These are phyloP conservation scores for Candida oleophila DNA, from an alignment of 805 yeast species.

Conservation along the genomic window DNA sequence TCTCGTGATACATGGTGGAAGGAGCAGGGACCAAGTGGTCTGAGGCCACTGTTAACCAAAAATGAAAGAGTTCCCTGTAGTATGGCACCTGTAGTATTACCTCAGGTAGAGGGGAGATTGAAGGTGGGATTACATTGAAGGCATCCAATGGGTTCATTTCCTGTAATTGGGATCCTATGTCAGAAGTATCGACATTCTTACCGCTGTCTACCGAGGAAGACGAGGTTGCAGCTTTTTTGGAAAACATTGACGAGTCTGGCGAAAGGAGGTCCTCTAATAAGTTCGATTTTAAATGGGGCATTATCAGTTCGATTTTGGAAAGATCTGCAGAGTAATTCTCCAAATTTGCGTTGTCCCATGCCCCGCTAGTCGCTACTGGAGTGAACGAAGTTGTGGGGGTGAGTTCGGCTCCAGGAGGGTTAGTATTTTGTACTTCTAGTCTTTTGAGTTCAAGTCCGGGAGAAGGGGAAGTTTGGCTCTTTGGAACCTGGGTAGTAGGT, in stretches of 20 bases:
- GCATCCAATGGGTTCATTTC: constrained; percentile 9
- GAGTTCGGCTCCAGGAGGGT: neutral
- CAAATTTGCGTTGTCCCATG: constrained; percentile 13
- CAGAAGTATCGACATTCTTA: neutral
- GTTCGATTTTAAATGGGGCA: constrained; percentile 16
- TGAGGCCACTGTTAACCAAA: constrained; percentile 62
- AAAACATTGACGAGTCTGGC: neutral
- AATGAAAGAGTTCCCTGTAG: constrained; percentile 60
- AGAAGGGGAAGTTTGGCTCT: neutral
- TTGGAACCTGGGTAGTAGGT: neutral
- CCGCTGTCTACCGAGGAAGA: neutral
- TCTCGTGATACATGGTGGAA: constrained; percentile 48
- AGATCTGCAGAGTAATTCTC: constrained; percentile 38
- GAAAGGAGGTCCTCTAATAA: constrained; percentile 10
- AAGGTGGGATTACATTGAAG: constrained; percentile 28
- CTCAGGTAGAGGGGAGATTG: constrained; percentile 56
- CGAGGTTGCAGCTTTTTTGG: neutral
- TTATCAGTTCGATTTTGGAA: constrained; percentile 26
- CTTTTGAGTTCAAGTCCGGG: neutral
- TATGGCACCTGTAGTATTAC: constrained; percentile 56
- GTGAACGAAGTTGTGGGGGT: neutral
- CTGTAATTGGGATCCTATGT: neutral
- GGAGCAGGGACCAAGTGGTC: constrained; percentile 67
- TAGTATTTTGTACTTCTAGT: neutral
- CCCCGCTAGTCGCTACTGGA: neutral